phyloP scores from a whole-genome alignment of 1,139 yeast species.

The Martiniozyma asiatica region DNA sequence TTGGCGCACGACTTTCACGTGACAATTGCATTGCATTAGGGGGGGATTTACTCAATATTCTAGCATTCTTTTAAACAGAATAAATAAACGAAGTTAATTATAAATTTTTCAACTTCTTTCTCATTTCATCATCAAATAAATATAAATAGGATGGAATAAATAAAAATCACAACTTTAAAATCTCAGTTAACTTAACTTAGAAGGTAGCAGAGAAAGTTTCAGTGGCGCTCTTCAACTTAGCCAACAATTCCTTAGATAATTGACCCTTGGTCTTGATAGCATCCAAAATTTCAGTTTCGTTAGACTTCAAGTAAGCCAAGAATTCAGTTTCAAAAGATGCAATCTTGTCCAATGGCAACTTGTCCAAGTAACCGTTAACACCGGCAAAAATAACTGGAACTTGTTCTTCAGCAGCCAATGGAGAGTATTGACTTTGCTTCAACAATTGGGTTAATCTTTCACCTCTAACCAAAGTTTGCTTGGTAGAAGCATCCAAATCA shows the following conservation, averaged over 20 bases:
- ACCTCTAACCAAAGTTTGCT: slow-evolving; percentile 99
- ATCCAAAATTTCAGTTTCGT: slow-evolving; percentile 72
- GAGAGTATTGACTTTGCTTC: slow-evolving; percentile 95
- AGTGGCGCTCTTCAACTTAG: slow-evolving; percentile 79
- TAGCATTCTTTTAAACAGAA: slow-evolving; percentile 1
- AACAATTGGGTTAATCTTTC: slow-evolving; percentile 99
- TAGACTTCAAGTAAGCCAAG: slow-evolving; percentile 83
- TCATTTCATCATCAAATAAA: slow-evolving; percentile 16
- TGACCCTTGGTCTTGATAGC: slow-evolving; percentile 86
- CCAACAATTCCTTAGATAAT: slow-evolving; percentile 79
- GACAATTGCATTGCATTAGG: too few species aligned
- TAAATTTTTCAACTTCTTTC: slow-evolving; percentile 7
- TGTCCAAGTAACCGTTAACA: slow-evolving; percentile 98
- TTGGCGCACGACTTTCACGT: too few species aligned
- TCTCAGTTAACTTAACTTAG: slow-evolving; percentile 24
- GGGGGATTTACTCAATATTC: too few species aligned
- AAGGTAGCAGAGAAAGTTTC: slow-evolving; percentile 87
- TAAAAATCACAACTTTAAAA: slow-evolving; percentile 10
- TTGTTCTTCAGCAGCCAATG: slow-evolving; percentile 97
- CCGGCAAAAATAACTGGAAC: slow-evolving; percentile 98
- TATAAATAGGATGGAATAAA: slow-evolving; percentile 12
- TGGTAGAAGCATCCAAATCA: slow-evolving; percentile 99
- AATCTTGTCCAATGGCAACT: slow-evolving; percentile 73
- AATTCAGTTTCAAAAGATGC: slow-evolving; percentile 88
- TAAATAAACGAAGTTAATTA: slow-evolving; percentile 5